Conservation (phyloP, 2,329 filamentous ascomycete species). For the Penicillium sp. region DNA sequence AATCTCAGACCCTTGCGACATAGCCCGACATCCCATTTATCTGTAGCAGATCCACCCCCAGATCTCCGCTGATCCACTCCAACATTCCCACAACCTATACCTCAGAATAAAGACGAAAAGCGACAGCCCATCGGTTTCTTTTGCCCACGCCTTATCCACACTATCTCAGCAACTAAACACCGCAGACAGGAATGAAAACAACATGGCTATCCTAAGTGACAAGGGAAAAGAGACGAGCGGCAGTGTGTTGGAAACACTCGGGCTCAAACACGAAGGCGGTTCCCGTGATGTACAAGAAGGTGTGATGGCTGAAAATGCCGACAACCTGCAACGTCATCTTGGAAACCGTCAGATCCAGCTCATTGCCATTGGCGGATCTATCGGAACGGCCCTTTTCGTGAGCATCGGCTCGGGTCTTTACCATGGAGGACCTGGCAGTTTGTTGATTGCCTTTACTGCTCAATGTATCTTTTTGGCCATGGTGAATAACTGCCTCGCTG, state of each 20-base stretch:
- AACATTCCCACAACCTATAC: background rate
- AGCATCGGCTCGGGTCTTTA: slow-evolving; percentile 39
- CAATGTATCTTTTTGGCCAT: slow-evolving; percentile 34
- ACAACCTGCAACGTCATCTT: slow-evolving; percentile 23
- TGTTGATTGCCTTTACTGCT: slow-evolving; percentile 38
- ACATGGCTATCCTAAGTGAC: slow-evolving; percentile 11
- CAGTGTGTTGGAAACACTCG: slow-evolving; percentile 11
- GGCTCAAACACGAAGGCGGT: slow-evolving; percentile 12
- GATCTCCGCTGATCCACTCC: background rate
- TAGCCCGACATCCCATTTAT: background rate
- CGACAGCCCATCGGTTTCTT: background rate
- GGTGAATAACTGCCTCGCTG: slow-evolving; percentile 44
- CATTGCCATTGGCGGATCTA: slow-evolving; percentile 43
- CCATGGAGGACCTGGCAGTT: slow-evolving; percentile 38
- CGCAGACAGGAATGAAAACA: slow-evolving; percentile 6
- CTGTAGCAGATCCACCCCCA: background rate
- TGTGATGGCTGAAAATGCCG: slow-evolving; percentile 28
- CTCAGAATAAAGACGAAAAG: background rate
- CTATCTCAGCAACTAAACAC: background rate
- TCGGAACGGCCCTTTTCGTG: slow-evolving; percentile 41
- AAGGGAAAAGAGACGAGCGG: slow-evolving; percentile 13
- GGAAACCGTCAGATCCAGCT: slow-evolving; percentile 27
- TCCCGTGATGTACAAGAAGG: slow-evolving; percentile 23
- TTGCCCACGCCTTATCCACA: background rate
- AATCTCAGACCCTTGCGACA: background rate